phyloP scores from a whole-genome alignment of 805 yeast genomes.

The Nakazawaea ambrosiae region DNA sequence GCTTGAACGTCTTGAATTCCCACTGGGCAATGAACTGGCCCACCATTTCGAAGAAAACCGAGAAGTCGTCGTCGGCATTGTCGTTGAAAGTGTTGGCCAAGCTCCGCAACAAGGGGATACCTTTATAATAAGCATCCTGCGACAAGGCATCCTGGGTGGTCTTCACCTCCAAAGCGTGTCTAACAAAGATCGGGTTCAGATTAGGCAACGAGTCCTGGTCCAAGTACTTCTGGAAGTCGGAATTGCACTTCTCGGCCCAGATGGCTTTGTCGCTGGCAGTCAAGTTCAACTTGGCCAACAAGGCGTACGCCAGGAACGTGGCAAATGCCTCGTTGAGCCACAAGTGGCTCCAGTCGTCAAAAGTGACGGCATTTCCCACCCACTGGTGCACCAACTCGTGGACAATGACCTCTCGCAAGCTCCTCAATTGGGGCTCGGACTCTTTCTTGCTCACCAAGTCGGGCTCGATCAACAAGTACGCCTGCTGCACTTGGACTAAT shows the following conservation, averaged over 20 bases:
- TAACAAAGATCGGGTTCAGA: constrained; percentile 28
- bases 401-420: constrained; percentile 48
- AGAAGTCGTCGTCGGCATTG: constrained; percentile 20
- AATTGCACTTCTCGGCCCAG: constrained; percentile 26
- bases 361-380: constrained; percentile 64
- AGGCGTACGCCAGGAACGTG: constrained; percentile 55
- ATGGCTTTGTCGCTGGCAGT: constrained; percentile 19
- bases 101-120: constrained; percentile 49
- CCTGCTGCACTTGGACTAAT: constrained; percentile 29
- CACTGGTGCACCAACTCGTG: constrained; percentile 80
- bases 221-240: constrained; percentile 23
- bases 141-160: constrained; percentile 42
- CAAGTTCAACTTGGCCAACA: constrained; percentile 23
- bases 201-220: constrained; percentile 27
- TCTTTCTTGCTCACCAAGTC: constrained; percentile 1
- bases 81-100: constrained; percentile 34
- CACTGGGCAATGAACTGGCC: constrained; percentile 29
- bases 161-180: constrained; percentile 28
- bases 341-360: constrained; percentile 59
- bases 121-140: constrained; percentile 49
- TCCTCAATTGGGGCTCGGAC: constrained; percentile 22
- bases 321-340: constrained; percentile 82
- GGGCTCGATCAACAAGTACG: constrained; percentile 5
- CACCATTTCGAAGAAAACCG: constrained; percentile 28
- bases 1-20: constrained; percentile 34